A percentile compares a stretch with the other conserved stretches of the same genome.
Conservation (phyloP, 495 filamentous ascomycete genomes). For the Daldinia grandis region DNA sequence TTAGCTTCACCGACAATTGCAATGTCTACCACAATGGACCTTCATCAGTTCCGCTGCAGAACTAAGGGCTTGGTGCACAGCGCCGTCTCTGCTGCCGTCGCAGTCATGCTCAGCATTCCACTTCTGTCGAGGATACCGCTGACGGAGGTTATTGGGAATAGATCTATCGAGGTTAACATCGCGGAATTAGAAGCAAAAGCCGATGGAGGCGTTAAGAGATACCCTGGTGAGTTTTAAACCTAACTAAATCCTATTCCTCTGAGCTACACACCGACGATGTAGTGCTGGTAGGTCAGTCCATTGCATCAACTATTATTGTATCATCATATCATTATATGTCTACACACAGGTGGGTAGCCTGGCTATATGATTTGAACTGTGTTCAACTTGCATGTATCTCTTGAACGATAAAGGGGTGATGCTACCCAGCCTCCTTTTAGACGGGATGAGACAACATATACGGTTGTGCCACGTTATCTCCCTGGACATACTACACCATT, state of each 20-base stretch:
- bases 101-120: constrained; percentile 27
- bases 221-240: constrained; percentile 50
- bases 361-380: not conserved
- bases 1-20: constrained; percentile 3
- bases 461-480: not conserved
- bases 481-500: not conserved
- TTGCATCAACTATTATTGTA: not conserved
- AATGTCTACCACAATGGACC: constrained; percentile 15
- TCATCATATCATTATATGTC: not conserved
- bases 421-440: constrained; percentile 2
- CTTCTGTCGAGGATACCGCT: constrained; percentile 32
- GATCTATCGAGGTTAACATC: constrained; percentile 44
- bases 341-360: too few relatives aligned
- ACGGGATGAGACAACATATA: constrained; percentile 7
- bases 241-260: constrained; percentile 8
- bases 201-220: constrained; percentile 44
- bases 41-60: constrained; percentile 27
- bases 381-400: constrained; percentile 2
- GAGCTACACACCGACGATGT: not conserved
- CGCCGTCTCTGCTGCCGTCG: constrained; percentile 30
- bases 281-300: not conserved
- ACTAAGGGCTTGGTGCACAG: constrained; percentile 27
- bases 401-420: not conserved
- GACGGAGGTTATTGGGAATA: constrained; percentile 30
- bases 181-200: constrained; percentile 27